Percentiles rank a stretch among this genome's conserved stretches.
These are phyloP conservation scores for Barbarea vulgaris DNA, from an alignment of 345 rosid species.

Conservation along the genomic window DNA sequence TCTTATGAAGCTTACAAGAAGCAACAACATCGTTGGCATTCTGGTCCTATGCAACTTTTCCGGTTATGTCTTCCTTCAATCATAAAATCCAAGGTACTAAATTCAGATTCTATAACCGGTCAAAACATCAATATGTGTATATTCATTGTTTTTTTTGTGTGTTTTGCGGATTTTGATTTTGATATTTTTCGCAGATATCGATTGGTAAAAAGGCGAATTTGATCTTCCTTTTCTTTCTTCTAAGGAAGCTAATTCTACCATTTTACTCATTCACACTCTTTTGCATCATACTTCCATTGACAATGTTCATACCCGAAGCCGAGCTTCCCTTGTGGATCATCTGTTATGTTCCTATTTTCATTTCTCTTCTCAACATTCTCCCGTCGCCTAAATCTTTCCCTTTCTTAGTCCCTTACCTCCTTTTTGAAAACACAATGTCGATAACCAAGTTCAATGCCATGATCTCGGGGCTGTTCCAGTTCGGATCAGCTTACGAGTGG, in stretches of 20 bases:
- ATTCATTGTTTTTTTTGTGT: background rate
- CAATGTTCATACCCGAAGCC: conserved; percentile 91
- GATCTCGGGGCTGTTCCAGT: conserved; percentile 89
- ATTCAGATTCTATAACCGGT: background rate
- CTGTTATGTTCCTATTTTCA: conserved; percentile 77
- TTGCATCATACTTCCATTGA: conserved; percentile 85
- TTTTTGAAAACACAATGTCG: conserved; percentile 92
- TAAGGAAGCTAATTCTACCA: conserved; percentile 86
- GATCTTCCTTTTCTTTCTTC: conserved; percentile 82
- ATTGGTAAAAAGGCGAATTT: conserved; percentile 72
- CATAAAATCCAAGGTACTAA: conserved; percentile 66
- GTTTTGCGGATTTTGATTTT: background rate
- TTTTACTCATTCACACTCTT: conserved; percentile 93
- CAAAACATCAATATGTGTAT: background rate
- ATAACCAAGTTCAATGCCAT: conserved; percentile 94
- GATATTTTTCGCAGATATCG: conserved; percentile 60
- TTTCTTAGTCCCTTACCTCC: conserved; percentile 85
- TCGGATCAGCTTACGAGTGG: conserved; percentile 90
- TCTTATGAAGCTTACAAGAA: conserved; percentile 90
- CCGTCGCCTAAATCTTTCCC: conserved; percentile 87
- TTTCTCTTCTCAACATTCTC: conserved; percentile 81
- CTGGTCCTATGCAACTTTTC: conserved; percentile 94
- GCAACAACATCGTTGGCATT: conserved; percentile 94
- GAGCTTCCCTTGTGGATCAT: conserved; percentile 88
- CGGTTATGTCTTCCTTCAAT: conserved; percentile 80